Conservation (phyloP, 176 grass and related monocot species). For the Pontederia crassipes region DNA sequence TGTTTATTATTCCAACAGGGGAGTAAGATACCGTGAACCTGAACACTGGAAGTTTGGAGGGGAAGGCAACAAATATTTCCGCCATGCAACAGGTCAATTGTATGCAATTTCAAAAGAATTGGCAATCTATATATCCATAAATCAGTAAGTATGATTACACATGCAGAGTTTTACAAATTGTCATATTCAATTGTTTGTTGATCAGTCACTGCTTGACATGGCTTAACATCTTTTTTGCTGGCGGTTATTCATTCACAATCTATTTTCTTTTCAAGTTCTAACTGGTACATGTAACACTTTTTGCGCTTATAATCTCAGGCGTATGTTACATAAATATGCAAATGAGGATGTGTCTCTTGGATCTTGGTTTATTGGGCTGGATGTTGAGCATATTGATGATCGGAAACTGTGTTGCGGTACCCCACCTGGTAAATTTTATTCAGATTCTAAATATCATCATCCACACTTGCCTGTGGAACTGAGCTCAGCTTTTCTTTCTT, state of each 20-base stretch:
- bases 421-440: slow-evolving; percentile 44
- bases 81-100: slow-evolving; percentile 83
- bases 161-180: not conserved
- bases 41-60: slow-evolving; percentile 97
- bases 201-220: no score
- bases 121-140: slow-evolving; percentile 73
- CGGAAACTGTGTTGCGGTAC: slow-evolving; percentile 68
- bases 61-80: slow-evolving; percentile 70
- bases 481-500: no score
- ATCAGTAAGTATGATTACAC: slow-evolving; percentile 37
- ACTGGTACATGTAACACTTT: not conserved
- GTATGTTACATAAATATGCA: slow-evolving; percentile 70
- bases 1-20: slow-evolving; percentile 32
- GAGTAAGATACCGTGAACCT: slow-evolving; percentile 74
- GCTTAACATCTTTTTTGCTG: no score
- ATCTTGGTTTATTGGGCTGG: slow-evolving; percentile 75
- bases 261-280: no score
- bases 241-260: no score
- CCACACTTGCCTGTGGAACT: no score
- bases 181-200: no score
- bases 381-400: slow-evolving; percentile 91
- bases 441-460: no score
- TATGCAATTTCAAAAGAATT: slow-evolving; percentile 92
- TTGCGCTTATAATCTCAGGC: slow-evolving; percentile 27
- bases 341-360: slow-evolving; percentile 94